A percentile compares a stretch with the other conserved stretches of the same genome.
These are phyloP conservation scores for Stagonosporopsis tanaceti DNA, from an alignment of 2,329 filamentous ascomycete genomes.

Conservation along the genomic window DNA sequence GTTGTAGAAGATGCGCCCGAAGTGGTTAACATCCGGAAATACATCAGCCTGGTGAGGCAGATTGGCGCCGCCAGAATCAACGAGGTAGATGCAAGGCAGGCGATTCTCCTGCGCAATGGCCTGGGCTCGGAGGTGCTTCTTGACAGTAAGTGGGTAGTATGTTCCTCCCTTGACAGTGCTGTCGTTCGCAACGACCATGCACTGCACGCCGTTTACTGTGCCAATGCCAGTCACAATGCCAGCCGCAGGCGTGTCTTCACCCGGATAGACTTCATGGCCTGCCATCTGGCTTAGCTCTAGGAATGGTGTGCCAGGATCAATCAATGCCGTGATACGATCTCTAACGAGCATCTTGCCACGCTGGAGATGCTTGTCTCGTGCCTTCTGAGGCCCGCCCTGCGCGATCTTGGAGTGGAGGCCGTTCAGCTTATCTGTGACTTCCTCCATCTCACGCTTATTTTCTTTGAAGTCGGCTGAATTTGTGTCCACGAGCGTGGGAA, in stretches of 20 bases:
- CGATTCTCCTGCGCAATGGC: slow-evolving; percentile 88
- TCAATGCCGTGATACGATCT: slow-evolving; percentile 84
- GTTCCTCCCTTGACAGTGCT: slow-evolving; percentile 97
- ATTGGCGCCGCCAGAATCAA: slow-evolving; percentile 95
- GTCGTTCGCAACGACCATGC: slow-evolving; percentile 94
- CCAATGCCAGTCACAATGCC: slow-evolving; percentile 94
- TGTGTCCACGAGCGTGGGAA: slow-evolving; percentile 79
- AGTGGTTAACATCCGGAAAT: slow-evolving; percentile 93
- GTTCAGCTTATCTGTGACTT: slow-evolving; percentile 73
- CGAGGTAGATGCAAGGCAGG: slow-evolving; percentile 87
- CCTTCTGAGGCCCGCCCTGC: slow-evolving; percentile 80
- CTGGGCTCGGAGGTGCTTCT: slow-evolving; percentile 95
- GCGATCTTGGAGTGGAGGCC: slow-evolving; percentile 75
- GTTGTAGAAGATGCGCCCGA: slow-evolving; percentile 98
- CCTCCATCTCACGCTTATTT: slow-evolving; percentile 79
- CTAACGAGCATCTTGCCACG: slow-evolving; percentile 94
- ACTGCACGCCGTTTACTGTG: slow-evolving; percentile 87
- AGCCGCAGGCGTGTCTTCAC: slow-evolving; percentile 85
- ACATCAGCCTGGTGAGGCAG: slow-evolving; percentile 94
- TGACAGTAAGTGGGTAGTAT: slow-evolving; percentile 96
- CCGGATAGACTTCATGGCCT: slow-evolving; percentile 83
- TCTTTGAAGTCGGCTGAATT: slow-evolving; percentile 80
- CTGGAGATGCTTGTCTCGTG: slow-evolving; percentile 84
- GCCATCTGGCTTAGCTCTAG: slow-evolving; percentile 93
- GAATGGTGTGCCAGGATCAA: slow-evolving; percentile 90